Conservation (phyloP, 1,284 basidiomycete species). For the Apiotrichum gamsii region DNA sequence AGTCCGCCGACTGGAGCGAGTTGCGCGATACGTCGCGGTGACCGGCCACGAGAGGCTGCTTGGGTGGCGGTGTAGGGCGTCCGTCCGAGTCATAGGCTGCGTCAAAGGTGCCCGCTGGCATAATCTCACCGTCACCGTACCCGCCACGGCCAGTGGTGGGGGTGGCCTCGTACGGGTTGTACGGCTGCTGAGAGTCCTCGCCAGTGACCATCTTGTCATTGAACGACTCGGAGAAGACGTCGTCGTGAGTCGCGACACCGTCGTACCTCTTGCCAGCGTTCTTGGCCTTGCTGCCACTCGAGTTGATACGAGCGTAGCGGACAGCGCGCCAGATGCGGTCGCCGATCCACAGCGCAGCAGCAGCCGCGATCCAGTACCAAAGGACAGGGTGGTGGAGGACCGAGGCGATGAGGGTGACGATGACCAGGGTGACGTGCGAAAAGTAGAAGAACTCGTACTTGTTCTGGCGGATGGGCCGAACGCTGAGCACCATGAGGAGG, state of each 20-base stretch:
- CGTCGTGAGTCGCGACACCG: constrained; percentile 4
- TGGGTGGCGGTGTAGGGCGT: too few relatives aligned
- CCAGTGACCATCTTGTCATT: constrained; percentile 11
- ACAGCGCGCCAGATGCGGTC: constrained; percentile 60
- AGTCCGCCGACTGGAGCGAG: too few relatives aligned
- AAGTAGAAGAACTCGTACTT: constrained; percentile 74
- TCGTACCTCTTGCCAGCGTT: neutral
- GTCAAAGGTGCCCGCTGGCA: constrained; percentile 7
- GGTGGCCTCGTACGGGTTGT: neutral
- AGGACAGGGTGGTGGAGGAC: constrained; percentile 64
- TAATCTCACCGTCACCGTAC: constrained; percentile 6
- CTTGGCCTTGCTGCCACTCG: constrained; percentile 38
- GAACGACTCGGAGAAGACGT: constrained; percentile 13
- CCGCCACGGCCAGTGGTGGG: constrained; percentile 1
- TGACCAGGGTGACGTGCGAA: constrained; percentile 61
- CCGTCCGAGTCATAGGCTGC: neutral
- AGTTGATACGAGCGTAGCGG: constrained; percentile 63
- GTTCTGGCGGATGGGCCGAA: constrained; percentile 58
- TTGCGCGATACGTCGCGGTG: too few relatives aligned
- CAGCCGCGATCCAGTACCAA: constrained; percentile 57
- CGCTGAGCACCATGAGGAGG: constrained; percentile 58
- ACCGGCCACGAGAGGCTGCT: too few relatives aligned
- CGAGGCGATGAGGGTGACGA: constrained; percentile 57
- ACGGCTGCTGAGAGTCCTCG: neutral
- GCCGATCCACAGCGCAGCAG: constrained; percentile 59